Percentiles rank a stretch among this genome's conserved stretches.
These are phyloP conservation scores for Peziza echinospora DNA, from an alignment of 495 filamentous ascomycete species.

Conservation along the genomic window DNA sequence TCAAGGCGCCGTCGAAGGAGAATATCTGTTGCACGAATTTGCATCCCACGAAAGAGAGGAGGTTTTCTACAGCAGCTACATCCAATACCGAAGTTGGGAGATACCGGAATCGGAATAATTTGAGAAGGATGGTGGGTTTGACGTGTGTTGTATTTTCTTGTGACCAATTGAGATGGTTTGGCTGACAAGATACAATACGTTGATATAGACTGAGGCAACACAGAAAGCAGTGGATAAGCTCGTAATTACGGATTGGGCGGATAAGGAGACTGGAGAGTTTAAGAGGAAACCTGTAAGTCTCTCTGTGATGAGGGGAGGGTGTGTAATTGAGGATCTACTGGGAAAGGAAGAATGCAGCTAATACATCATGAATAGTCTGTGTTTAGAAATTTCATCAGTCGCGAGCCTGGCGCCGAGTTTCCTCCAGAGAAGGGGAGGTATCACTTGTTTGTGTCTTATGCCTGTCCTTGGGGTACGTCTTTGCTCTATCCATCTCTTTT, in stretches of 20 bases:
- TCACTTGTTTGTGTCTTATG: conserved; percentile 53
- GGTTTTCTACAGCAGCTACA: too few relatives aligned
- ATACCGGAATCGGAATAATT: too few relatives aligned
- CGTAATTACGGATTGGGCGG: conserved; percentile 11
- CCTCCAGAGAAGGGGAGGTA: conserved; percentile 56
- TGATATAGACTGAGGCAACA: too few relatives aligned
- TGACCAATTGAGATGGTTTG: too few relatives aligned
- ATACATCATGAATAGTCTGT: conserved; percentile 4
- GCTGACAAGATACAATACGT: too few relatives aligned
- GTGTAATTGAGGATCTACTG: neutral
- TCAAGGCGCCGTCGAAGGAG: too few relatives aligned
- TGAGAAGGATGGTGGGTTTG: too few relatives aligned
- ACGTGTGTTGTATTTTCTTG: too few relatives aligned
- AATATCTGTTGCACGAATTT: too few relatives aligned
- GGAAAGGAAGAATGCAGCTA: conserved; percentile 1
- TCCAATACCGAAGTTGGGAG: too few relatives aligned
- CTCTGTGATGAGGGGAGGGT: neutral
- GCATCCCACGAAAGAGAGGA: too few relatives aligned
- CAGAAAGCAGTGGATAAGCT: too few relatives aligned
- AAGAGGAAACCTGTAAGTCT: conserved; percentile 7
- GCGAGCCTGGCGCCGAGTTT: conserved; percentile 35
- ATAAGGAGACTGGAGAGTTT: conserved; percentile 18
- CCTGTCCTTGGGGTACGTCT: conserved; percentile 50
- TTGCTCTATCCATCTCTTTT: neutral
- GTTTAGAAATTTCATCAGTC: conserved; percentile 17